phyloP scores from a whole-genome alignment of 202 grass and related monocot genomes.

The Alloteropsis angusta region DNA sequence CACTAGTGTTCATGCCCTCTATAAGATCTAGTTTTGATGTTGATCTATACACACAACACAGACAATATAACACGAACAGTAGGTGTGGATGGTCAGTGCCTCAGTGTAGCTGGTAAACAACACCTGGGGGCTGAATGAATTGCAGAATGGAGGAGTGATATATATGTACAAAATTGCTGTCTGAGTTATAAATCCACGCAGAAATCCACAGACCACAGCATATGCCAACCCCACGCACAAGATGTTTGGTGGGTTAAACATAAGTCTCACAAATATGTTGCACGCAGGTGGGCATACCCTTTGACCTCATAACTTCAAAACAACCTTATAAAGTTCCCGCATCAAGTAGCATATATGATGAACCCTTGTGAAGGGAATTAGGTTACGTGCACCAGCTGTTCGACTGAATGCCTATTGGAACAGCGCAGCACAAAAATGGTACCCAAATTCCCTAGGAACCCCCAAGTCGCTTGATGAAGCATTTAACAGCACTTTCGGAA shows the following conservation, averaged over 20 bases:
- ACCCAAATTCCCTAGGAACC: not conserved
- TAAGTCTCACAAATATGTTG: not conserved
- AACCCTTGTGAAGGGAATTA: not conserved
- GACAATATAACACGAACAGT: not conserved
- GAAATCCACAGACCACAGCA: not conserved
- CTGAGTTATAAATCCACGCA: not conserved
- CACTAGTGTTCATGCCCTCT: not conserved
- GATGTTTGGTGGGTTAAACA: not conserved
- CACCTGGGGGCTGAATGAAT: not conserved
- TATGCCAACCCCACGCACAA: not conserved
- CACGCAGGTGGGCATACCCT: not conserved
- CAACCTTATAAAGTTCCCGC: not conserved
- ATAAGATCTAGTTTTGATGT: not conserved
- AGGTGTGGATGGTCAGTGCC: not conserved
- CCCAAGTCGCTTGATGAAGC: not conserved
- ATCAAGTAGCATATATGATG: not conserved
- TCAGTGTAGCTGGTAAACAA: not conserved
- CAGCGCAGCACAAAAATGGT: not conserved
- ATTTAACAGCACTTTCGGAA: not conserved
- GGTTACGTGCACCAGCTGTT: not conserved
- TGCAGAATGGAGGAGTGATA: not conserved
- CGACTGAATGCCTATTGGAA: constrained; percentile 3
- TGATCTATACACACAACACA: not conserved
- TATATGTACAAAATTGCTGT: not conserved
- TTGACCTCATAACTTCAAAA: not conserved